Evolutionary conservation across 1,284 basidiomycete genomes (phyloP), one percentile per base, ranked within the genome.

Genomic region (Pascua guehoae): DNA sequence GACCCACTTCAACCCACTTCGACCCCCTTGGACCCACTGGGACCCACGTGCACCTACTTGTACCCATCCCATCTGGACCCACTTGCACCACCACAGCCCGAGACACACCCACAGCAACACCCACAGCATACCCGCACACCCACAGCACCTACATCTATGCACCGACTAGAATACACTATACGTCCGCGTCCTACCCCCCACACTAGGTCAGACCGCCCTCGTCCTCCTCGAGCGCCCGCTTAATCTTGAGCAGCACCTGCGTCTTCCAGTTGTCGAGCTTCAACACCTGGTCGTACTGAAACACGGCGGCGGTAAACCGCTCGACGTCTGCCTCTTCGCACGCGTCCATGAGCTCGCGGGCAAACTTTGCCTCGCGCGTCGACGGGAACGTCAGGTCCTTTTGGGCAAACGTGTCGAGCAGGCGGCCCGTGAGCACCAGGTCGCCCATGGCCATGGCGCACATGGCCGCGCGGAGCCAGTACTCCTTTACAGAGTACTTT

Each of bases 401-500:
- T 41, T 84, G 83, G 38, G 81, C 79, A 72, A 94, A 96, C 58
- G 84, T 85, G 51, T 81, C 78, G 72, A 92, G 78, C 66, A 90
- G 89, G 41, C 90, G 85, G 66, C 84, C 84, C 24, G 89, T 88
- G 9, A 86, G 87, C n/a, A 95, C 85, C 50, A 86, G 79, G 69
- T 97, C 94, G 60, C 83, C 84, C 82, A 90, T 88, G 16, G 93
- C 95, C 54, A 98, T 81, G 42, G 89, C 89, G 73, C 95, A 98
- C 32, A 98, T 79, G 39, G 86, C 86, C 2, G 93, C 85, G 66
- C 87, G 85, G 46, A 98, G 81, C 87, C 92, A 98, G 75, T 96
- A 97, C 70, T 98, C 95, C 79, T 98, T 98, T 67, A 98, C 95
- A 63, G 89, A 93, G 80, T 97, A 98, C 77, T 92, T 92, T n/a